Percentiles rank a stretch among this genome's conserved stretches.
Evolutionary conservation across 768 basidiomycete species (phyloP).

Genomic region (Agrocybe pediades): DNA sequence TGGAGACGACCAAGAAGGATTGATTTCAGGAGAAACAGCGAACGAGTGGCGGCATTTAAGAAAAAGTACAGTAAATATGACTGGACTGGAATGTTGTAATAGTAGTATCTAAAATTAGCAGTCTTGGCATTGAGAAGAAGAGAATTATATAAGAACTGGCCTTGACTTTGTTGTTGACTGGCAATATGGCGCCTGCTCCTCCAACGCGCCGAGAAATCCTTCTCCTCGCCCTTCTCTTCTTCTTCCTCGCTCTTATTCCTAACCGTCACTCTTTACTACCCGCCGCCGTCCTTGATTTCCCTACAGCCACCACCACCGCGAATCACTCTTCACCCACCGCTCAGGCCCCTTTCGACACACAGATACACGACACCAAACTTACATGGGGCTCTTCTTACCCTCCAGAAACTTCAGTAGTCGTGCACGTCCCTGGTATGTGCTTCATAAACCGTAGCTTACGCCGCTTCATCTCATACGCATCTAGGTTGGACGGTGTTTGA

Average conservation of each 20-base stretch:
- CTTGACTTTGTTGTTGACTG: slow-evolving; percentile 8
- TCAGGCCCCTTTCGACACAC: neutral
- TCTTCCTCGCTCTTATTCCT: slow-evolving; percentile 44
- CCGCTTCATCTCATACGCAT: neutral
- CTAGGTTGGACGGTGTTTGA: slow-evolving; percentile 92
- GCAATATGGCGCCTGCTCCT: slow-evolving; percentile 35
- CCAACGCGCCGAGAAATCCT: slow-evolving; percentile 60
- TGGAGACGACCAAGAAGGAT: slow-evolving; percentile 83
- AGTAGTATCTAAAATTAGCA: slow-evolving; percentile 8
- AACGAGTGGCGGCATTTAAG: slow-evolving; percentile 70
- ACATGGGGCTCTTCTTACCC: slow-evolving; percentile 24
- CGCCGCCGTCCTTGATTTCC: slow-evolving; percentile 9
- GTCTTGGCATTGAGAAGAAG: neutral
- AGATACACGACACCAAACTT: slow-evolving; percentile 17
- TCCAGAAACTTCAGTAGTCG: slow-evolving; percentile 59
- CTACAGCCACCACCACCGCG: slow-evolving; percentile 7
- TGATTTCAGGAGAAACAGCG: slow-evolving; percentile 69
- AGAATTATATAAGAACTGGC: neutral
- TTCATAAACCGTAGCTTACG: neutral
- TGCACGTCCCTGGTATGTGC: slow-evolving; percentile 72
- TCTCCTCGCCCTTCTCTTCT: slow-evolving; percentile 47
- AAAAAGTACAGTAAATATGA: slow-evolving; percentile 77
- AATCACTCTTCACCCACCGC: slow-evolving; percentile 3
- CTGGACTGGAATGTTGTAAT: slow-evolving; percentile 74
- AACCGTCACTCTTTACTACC: slow-evolving; percentile 16